Base-by-base conservation (phyloP, 805 yeast genomes). In the Candida nonsorbophila region DNA sequence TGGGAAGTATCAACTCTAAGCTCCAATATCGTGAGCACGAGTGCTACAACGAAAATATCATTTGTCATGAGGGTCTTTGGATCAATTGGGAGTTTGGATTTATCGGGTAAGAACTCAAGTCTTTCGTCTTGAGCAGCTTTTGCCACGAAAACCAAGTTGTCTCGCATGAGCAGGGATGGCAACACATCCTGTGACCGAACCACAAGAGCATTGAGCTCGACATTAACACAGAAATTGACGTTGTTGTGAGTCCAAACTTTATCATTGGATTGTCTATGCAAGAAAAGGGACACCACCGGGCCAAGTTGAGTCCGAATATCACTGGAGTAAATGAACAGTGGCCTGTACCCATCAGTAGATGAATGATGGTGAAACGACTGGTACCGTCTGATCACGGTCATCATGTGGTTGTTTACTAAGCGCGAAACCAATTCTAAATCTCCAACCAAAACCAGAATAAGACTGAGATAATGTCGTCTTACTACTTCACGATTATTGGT, bases 401-500 rank as follows among this genome's bases (percentile, higher is more conserved):
- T n/a, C n/a, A n/a, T n/a, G n/a, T n/a, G n/a, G n/a, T n/a, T n/a
- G n/a, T n/a, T n/a, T n/a, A n/a, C n/a, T n/a, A n/a, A n/a, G n/a
- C n/a, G n/a, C n/a, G n/a, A n/a, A n/a, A n/a, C n/a, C n/a, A n/a
- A 18, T 7, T 18, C 20, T 18, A 18, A 18, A 18, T 10, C 20
- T 18, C n/a, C n/a, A n/a, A n/a, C n/a, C n/a, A n/a, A n/a, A n/a
- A n/a, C n/a, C n/a, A n/a, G n/a, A n/a, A 11, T 6, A 24, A 24
- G 7, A 7, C 8, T 20, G 14, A 12, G 25, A 8, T 16, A 32
- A 52, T 38, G 42, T 77, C 82, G 79, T 82, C 94, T n/a, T 84
- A 80, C 58, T 88, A 87, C 54, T 77, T 92, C 47, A 82, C 94
- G 4, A 80, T 92, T 27, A 74, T 92, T 23, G 97, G 97, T 11